Evolutionary conservation across 1,284 basidiomycete genomes (phyloP).

Genomic region (Ceratobasidium sp.): DNA sequence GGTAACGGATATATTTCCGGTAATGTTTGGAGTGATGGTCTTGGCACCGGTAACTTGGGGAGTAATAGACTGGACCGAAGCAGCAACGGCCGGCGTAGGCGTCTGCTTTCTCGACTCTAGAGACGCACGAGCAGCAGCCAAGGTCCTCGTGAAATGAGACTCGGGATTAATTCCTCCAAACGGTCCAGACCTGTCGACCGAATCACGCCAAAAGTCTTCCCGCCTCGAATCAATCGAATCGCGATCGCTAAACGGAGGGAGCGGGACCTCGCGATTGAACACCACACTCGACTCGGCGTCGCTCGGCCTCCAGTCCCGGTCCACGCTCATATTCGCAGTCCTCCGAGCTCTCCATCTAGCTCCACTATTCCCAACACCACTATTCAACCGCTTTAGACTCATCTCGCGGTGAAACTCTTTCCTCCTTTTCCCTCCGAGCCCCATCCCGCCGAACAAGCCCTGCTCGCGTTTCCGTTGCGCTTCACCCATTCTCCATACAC

Average conservation of each 20-base stretch:
- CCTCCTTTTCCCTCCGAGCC: background rate
- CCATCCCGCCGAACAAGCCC: constrained; percentile 24
- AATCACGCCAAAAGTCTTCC: constrained; percentile 20
- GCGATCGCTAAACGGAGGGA: constrained; percentile 30
- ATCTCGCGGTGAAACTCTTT: constrained; percentile 43
- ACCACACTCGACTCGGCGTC: constrained; percentile 37
- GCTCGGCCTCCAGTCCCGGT: constrained; percentile 16
- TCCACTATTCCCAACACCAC: background rate
- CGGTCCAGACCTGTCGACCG: constrained; percentile 12
- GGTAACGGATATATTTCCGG: background rate
- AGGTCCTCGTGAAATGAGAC: constrained; percentile 41
- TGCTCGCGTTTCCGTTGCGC: constrained; percentile 23
- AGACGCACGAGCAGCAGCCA: constrained; percentile 10
- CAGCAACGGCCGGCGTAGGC: background rate
- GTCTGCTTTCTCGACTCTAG: background rate
- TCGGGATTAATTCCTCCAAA: constrained; percentile 39
- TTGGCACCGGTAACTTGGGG: background rate
- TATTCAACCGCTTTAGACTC: constrained; percentile 23
- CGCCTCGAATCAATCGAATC: constrained; percentile 19
- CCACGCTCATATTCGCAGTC: background rate
- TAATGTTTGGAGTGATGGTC: no score
- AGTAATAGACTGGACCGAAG: constrained; percentile 6
- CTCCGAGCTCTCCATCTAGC: background rate
- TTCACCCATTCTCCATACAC: constrained; percentile 38
- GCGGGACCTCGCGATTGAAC: constrained; percentile 12